Base-by-base conservation (phyloP, 2,329 filamentous ascomycete species). In the Arthrocladium fulminans region DNA sequence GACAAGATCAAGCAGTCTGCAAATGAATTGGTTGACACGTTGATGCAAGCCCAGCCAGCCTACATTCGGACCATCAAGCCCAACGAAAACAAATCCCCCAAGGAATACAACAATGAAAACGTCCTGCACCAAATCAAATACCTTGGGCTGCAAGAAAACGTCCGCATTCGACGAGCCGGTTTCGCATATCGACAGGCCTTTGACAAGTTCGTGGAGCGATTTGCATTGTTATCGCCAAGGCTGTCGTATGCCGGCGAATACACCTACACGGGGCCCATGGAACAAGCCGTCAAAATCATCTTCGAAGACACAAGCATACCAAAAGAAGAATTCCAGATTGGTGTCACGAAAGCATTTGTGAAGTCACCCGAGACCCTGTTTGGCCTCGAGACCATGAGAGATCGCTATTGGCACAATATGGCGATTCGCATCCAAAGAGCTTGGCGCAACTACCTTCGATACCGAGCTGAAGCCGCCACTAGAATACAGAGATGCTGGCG, bases 381-480 rank as follows among this genome's bases (percentile, higher is more conserved):
- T 62, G 92, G 92, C 2, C 73, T 98, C 9, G 92, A 98, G 67
- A 89, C 94, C 50, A 97, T 98, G 90, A 81, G 92, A 63, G 92
- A 98, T 64, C 78, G 87, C 49, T 98, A 97, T 68, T 97, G 90
- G 90, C 90, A 97, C 68, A 98, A 97, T 69, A 97, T 98, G 92
- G 92, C 92, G 2, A 94, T 90, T 51, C 81, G 92, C 51, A 97
- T 98, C 51, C 92, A 98, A 70, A 80, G 92, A 58, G 92, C 94
- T 62, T 98, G 92, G 92, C 80, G 92, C 60, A 94, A 94, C 45
- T 97, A 96, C 62, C 76, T 97, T 34, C 83, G 90, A 3, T 97
- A 97, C 67, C 81, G 92, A 38, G 84, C 81, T 22, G 92, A 98
- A 67, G 92, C 87, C 51, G 92, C 92, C 5, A 95, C 84, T 12